phyloP scores from a whole-genome alignment of 208 protist species.

The Wallacemonas rigidus region DNA sequence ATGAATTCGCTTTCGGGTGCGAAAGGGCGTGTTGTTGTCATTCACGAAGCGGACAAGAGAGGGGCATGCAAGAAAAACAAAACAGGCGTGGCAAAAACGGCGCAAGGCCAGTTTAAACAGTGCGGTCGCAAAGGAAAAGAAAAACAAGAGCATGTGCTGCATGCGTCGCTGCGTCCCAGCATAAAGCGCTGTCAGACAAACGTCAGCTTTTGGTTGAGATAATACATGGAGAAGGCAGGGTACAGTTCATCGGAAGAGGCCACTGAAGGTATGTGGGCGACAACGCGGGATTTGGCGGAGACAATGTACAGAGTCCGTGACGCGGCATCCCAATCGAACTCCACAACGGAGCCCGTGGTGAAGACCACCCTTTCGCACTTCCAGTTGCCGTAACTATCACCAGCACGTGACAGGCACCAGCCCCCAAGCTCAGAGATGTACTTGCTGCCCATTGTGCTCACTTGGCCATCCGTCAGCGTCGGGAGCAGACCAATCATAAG shows the following conservation, averaged over 20 bases:
- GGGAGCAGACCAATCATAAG: conserved; percentile 91
- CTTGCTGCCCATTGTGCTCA: conserved; percentile 74
- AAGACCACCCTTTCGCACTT: conserved; percentile 89
- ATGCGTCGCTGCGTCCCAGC: not conserved
- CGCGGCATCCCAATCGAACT: conserved; percentile 88
- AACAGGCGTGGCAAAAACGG: not conserved
- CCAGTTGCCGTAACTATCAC: conserved; percentile 88
- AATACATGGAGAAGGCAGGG: conserved; percentile 92
- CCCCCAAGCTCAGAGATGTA: conserved; percentile 92
- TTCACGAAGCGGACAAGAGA: not conserved
- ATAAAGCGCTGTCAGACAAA: conserved; percentile 71
- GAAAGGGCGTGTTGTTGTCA: too few species aligned
- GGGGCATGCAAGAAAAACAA: not conserved
- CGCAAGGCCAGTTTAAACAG: not conserved
- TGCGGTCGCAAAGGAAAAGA: not conserved
- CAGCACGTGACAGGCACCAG: conserved; percentile 88
- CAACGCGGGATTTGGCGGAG: conserved; percentile 70
- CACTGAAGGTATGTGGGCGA: conserved; percentile 73
- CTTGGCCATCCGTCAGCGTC: conserved; percentile 41
- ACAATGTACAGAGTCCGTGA: conserved; percentile 83
- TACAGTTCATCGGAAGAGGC: conserved; percentile 75
- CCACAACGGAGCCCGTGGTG: conserved; percentile 84
- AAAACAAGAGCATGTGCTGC: conserved; percentile 1
- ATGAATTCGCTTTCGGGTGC: too few species aligned
- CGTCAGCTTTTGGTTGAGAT: conserved; percentile 88